Conservation (phyloP, 352 stramenopile species). For the Globisporangium alternatum region DNA sequence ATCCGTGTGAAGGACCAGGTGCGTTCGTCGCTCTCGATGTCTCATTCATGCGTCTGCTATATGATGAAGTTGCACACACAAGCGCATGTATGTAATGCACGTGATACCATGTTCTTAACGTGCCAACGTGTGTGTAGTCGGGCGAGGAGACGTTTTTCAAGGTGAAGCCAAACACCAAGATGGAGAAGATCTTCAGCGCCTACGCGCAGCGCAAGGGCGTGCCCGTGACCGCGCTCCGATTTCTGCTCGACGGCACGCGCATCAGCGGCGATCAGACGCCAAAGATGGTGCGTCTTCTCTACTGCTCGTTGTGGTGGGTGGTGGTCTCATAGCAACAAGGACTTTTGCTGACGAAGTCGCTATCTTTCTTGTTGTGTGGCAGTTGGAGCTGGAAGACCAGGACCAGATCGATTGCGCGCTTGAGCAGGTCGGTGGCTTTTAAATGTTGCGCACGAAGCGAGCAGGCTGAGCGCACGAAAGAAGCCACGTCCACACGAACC, state of each 20-base stretch:
- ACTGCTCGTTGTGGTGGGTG: not conserved
- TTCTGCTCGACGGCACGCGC: conserved; percentile 95
- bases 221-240: conserved; percentile 86
- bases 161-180: conserved; percentile 98
- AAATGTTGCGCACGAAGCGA: conserved; percentile 9
- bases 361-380: not conserved
- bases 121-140: conserved; percentile 33
- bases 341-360: too few species aligned
- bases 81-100: too few species aligned
- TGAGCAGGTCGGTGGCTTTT: conserved; percentile 82
- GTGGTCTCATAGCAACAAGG: not conserved
- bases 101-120: too few species aligned
- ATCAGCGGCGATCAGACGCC: conserved; percentile 94
- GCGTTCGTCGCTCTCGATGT: not conserved
- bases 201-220: conserved; percentile 96
- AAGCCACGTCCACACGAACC: too few species aligned
- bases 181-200: conserved; percentile 97
- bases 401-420: conserved; percentile 98
- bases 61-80: too few species aligned
- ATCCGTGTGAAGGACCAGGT: conserved; percentile 88
- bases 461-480: not conserved
- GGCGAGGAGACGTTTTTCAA: conserved; percentile 98
- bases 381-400: conserved; percentile 96
- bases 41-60: too few species aligned
- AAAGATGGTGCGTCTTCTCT: conserved; percentile 66